Conservation (phyloP, 441 rosid genomes). For the Geranium incanum region DNA sequence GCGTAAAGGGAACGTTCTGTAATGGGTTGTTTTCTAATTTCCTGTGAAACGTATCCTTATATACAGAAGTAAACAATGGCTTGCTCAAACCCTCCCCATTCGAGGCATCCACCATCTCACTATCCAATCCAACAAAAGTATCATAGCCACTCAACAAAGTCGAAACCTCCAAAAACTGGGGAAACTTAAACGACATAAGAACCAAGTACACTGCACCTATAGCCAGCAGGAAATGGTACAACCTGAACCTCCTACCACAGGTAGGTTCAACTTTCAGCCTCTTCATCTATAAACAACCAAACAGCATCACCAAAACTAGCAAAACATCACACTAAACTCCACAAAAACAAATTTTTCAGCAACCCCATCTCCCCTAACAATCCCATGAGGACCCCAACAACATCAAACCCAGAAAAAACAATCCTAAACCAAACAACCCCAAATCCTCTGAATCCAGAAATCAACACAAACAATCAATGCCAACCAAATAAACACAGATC, state of each 20-base stretch:
- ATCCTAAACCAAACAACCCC: slow-evolving; percentile 23
- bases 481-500: slow-evolving; percentile 12
- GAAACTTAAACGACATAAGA: slow-evolving; percentile 71
- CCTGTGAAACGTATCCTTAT: slow-evolving; percentile 55
- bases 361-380: slow-evolving; percentile 21
- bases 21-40: slow-evolving; percentile 55
- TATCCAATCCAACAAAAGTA: slow-evolving; percentile 40
- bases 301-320: slow-evolving; percentile 13
- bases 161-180: slow-evolving; percentile 63
- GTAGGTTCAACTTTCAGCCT: slow-evolving; percentile 57
- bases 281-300: slow-evolving; percentile 44
- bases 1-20: slow-evolving; percentile 48
- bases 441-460: slow-evolving; percentile 12
- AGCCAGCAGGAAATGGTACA: slow-evolving; percentile 65
- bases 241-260: slow-evolving; percentile 52
- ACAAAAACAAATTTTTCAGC: slow-evolving; percentile 18
- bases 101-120: slow-evolving; percentile 29
- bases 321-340: slow-evolving; percentile 13
- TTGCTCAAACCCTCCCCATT: slow-evolving; percentile 53
- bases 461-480: slow-evolving; percentile 6
- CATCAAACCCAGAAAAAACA: slow-evolving; percentile 7
- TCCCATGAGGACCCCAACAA: neutral
- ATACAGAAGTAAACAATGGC: slow-evolving; percentile 45
- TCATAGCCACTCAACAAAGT: slow-evolving; percentile 64
- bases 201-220: slow-evolving; percentile 60